Base-by-base conservation (phyloP, 352 stramenopile species). In the Globisporangium abappressorium region DNA sequence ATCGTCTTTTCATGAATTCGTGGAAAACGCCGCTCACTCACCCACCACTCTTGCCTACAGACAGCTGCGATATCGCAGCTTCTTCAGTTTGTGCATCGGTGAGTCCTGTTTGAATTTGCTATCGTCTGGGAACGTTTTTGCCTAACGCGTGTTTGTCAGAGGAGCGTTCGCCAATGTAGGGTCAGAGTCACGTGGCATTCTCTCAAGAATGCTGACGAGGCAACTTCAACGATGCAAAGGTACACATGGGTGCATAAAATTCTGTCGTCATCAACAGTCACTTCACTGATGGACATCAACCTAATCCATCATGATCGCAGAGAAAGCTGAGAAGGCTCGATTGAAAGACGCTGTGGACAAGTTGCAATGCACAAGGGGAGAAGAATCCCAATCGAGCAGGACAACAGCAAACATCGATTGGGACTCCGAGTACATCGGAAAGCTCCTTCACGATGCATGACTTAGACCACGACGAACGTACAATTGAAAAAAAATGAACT, bases 401-500 rank as follows among this genome's bases (percentile, higher is more conserved):
- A 11, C 26, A 34, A 24, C 38, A 55, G 7, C 43, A 26, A 57
- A 1, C 60, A 65, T 57, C 47, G 38, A n/a, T 15, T 65, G 24
- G 49, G 20, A 57, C 60, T 56, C 47, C 22, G n/a, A 46, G 49
- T 56, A 18, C 24, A 66, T 58, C 12, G 12, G 24, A 26, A 57
- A 58, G 18, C 34, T 66, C 33, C 46, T 66, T 33, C 55, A 15
- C 34, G 15, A 38, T 6, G 33, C 26, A 22, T 26, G 18, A 28
- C 41, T 49, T 18, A 22, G 30, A 33, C 30, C 30, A 49, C 41
- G 14, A n/a, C 18, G 18, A 34, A 36, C 0, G n/a, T 22, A 9
- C 58, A 49, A 74, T 26, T 66, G 49, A n/a, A 47, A 57, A 59
- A 69, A 36, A 54, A 57, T 26, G 62, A 47, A 56, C 51, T 71